Percentiles rank a stretch among this genome's conserved stretches.
phyloP scores from a whole-genome alignment of 345 rosid species.

The Conringia planisiliqua region DNA sequence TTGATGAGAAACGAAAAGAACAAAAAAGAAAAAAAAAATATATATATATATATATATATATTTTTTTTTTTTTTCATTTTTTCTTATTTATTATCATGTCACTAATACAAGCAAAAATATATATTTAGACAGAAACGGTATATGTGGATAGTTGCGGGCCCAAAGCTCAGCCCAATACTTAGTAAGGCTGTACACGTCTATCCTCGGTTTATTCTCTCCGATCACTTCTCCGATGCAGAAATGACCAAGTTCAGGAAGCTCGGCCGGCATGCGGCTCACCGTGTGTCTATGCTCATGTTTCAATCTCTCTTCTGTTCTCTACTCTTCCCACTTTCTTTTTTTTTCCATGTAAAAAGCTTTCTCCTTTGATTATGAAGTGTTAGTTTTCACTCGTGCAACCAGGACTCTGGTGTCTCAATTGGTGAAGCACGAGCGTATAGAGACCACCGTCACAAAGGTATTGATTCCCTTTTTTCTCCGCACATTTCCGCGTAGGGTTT shows the following conservation, averaged over 20 bases:
- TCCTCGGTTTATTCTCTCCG: background rate
- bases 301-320: background rate
- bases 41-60: too few relatives aligned
- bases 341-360: background rate
- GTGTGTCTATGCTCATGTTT: slow-evolving; percentile 92
- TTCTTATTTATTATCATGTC: too few relatives aligned
- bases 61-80: too few relatives aligned
- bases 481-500: slow-evolving; percentile 22
- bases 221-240: slow-evolving; percentile 18
- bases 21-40: too few relatives aligned
- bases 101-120: too few relatives aligned
- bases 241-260: slow-evolving; percentile 90
- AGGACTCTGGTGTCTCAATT: slow-evolving; percentile 92
- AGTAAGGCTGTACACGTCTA: background rate
- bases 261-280: slow-evolving; percentile 65
- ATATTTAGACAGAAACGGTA: background rate
- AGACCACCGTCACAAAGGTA: slow-evolving; percentile 91
- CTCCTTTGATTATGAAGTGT: background rate
- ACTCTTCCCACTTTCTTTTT: background rate
- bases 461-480: too few relatives aligned
- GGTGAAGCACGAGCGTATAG: slow-evolving; percentile 91
- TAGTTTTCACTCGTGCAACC: slow-evolving; percentile 16
- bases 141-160: background rate
- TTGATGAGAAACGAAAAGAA: too few relatives aligned
- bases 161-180: slow-evolving; percentile 5